A percentile compares a stretch with the other conserved stretches of the same genome.
These are phyloP conservation scores for Osmanthus fragrans DNA, from an alignment of 257 asterid species.

Conservation along the genomic window DNA sequence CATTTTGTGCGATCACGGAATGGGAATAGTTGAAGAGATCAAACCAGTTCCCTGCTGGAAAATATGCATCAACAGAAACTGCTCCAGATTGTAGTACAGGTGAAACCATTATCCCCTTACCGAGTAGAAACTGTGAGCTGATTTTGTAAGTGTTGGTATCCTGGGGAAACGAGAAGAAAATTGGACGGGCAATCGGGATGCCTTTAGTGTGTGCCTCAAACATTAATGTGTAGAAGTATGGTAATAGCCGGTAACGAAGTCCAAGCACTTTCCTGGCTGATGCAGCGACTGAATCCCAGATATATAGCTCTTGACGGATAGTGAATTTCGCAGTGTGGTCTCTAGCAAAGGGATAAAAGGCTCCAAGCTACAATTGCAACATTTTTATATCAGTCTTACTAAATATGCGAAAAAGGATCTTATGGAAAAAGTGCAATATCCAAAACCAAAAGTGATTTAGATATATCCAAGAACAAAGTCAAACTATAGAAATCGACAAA, in stretches of 20 bases:
- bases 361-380: constrained; percentile 45
- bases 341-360: constrained; percentile 70
- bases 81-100: constrained; percentile 51
- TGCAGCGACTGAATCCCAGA: constrained; percentile 65
- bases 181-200: constrained; percentile 60
- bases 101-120: constrained; percentile 55
- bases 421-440: background rate
- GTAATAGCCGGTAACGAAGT: constrained; percentile 58
- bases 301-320: constrained; percentile 51
- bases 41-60: constrained; percentile 69
- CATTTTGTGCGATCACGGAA: constrained; percentile 28
- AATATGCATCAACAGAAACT: constrained; percentile 49
- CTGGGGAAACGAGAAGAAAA: constrained; percentile 63
- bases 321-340: constrained; percentile 42
- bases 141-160: constrained; percentile 46
- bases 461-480: background rate
- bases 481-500: background rate
- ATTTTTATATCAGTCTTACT: background rate
- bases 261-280: constrained; percentile 55
- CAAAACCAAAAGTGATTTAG: background rate
- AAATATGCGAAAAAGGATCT: background rate
- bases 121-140: constrained; percentile 55
- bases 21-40: constrained; percentile 52
- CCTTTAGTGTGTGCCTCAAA: constrained; percentile 57
- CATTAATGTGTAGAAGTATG: constrained; percentile 63